These are phyloP conservation scores for Erodium maritimum DNA, from an alignment of 345 rosid genomes.

Conservation along the genomic window DNA sequence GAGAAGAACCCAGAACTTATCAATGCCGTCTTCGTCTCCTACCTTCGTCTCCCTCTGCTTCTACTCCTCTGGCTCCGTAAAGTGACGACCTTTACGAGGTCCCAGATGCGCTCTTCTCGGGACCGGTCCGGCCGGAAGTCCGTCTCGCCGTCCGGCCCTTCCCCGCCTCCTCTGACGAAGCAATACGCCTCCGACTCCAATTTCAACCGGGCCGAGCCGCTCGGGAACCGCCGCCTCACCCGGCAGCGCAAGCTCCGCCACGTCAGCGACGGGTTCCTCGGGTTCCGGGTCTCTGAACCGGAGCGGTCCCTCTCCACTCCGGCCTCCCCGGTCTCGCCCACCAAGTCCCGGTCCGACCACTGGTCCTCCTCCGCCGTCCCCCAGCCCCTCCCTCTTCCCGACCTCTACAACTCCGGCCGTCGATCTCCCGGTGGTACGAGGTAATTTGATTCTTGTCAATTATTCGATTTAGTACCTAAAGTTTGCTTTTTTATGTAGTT, in stretches of 20 bases:
- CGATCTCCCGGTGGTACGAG: neutral
- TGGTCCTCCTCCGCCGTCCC: conserved; percentile 32
- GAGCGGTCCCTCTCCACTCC: conserved; percentile 16
- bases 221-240: conserved; percentile 23
- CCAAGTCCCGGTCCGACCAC: conserved; percentile 13
- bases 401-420: conserved; percentile 11
- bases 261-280: conserved; percentile 30
- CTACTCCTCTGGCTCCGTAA: too few species aligned
- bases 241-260: conserved; percentile 46
- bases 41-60: neutral
- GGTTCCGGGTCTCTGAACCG: conserved; percentile 10
- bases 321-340: conserved; percentile 19
- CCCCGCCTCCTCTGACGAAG: too few species aligned
- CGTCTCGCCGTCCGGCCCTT: too few species aligned
- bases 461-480: too few species aligned
- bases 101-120: too few species aligned
- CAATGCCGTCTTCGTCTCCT: too few species aligned
- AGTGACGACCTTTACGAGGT: too few species aligned
- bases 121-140: too few species aligned
- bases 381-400: conserved; percentile 54
- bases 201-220: neutral
- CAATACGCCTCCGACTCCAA: conserved; percentile 4
- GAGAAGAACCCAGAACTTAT: too few species aligned
- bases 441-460: neutral
- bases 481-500: too few species aligned